These are phyloP conservation scores for Backusella westeae DNA, from an alignment of 192 early-diverging fungal species.

Conservation along the genomic window DNA sequence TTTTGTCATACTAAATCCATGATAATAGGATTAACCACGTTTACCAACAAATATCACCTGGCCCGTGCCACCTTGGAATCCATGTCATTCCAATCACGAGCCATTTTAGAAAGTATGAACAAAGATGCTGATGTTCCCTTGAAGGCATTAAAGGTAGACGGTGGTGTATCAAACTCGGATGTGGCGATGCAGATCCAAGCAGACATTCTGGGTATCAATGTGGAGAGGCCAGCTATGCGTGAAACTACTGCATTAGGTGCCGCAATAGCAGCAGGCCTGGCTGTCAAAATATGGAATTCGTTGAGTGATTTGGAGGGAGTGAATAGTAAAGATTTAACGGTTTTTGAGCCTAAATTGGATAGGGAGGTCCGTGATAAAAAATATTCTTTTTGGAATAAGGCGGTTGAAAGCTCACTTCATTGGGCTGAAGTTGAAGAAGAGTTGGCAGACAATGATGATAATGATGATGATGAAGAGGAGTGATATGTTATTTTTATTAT, in stretches of 20 bases:
- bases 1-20: too few species aligned
- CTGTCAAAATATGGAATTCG: conserved; percentile 50
- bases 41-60: conserved; percentile 86
- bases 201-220: conserved; percentile 77
- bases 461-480: background rate
- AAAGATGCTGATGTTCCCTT: conserved; percentile 66
- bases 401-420: conserved; percentile 65
- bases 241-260: conserved; percentile 93
- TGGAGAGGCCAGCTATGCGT: conserved; percentile 78
- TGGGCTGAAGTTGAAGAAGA: conserved; percentile 42
- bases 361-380: conserved; percentile 53
- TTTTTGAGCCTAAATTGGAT: conserved; percentile 43
- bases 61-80: conserved; percentile 86
- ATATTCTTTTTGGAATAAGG: conserved; percentile 71
- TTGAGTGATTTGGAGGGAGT: conserved; percentile 53
- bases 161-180: conserved; percentile 88
- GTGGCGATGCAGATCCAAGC: conserved; percentile 89
- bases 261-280: conserved; percentile 79
- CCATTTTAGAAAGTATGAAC: conserved; percentile 87
- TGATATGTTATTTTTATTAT: background rate
- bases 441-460: background rate
- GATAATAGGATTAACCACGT: conserved; percentile 64
- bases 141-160: conserved; percentile 79
- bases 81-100: conserved; percentile 85
- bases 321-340: conserved; percentile 43